Base-by-base conservation (phyloP, 2,329 filamentous ascomycete genomes). In the Sporothrix pallida region DNA sequence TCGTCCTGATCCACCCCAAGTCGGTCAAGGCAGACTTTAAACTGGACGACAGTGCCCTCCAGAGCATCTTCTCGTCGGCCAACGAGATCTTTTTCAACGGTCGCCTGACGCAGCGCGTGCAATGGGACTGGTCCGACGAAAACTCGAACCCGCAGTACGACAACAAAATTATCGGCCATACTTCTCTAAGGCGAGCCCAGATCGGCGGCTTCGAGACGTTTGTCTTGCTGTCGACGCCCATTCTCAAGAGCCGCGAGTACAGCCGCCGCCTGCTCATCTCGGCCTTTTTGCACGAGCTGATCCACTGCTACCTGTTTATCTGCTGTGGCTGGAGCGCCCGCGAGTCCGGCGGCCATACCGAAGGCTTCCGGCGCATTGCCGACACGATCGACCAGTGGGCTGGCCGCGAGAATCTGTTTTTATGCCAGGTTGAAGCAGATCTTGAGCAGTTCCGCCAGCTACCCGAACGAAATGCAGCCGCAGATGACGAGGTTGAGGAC, bases 291-390 rank as follows among this genome's bases (percentile, higher is more conserved):
- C 90, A 91, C 78, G 90, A 92, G 80, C 85, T 91, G 77, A 89
- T 91, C 67, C 89, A 91, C 80, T 89, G 89, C 80, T 91, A 90
- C 78, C 82, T 91, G 17, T 91, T 91, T 76, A 86, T 91, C 73
- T 83, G 82, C 70, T 90, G 88, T 76, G 89, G 89, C 3, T 87
- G 89, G 78, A 83, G 85, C 60, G 89, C 89, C 0, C 82, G 85
- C 50, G 81, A 83, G 31, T 83, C 84, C 58, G 89, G 88, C 12
- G 89, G 89, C 0, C 89, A 91, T 76, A 91, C 89, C 1, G 79
- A 83, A 1, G 89, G 88, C 1, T 91, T 91, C 77, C 83, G 83
- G 42, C 83, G 82, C 63, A 91, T 91, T 75, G 89, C 89, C 42
- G 82, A 81, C 37, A 80, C 87, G n/a, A 89, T 91, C 72, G 89